phyloP scores from a whole-genome alignment of 2,329 filamentous ascomycete genomes.

The Stachybotrys elegans region DNA sequence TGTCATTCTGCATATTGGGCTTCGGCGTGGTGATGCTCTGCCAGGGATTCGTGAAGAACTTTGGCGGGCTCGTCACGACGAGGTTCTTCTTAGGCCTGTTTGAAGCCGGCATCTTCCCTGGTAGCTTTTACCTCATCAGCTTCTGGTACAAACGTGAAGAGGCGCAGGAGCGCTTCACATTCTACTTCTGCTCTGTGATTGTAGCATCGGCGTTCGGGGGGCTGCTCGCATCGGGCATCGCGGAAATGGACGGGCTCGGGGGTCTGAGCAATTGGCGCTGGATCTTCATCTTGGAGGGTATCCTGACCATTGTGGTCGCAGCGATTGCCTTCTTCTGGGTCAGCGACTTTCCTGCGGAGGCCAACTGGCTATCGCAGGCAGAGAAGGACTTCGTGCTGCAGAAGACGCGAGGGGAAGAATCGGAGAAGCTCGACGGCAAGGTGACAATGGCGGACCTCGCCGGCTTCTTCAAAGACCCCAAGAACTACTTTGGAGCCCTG shows the following conservation, averaged over 20 bases:
- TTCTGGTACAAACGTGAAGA: slow-evolving; percentile 53
- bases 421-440: slow-evolving; percentile 25
- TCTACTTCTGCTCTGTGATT: slow-evolving; percentile 67
- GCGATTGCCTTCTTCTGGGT: slow-evolving; percentile 63
- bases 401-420: slow-evolving; percentile 41
- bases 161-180: slow-evolving; percentile 38
- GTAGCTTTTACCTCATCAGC: slow-evolving; percentile 54
- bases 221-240: slow-evolving; percentile 61
- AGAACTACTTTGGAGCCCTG: slow-evolving; percentile 50
- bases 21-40: slow-evolving; percentile 8
- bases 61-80: slow-evolving; percentile 12
- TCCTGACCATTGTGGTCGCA: slow-evolving; percentile 61
- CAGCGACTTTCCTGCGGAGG: slow-evolving; percentile 69
- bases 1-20: slow-evolving; percentile 1
- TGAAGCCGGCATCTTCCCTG: slow-evolving; percentile 44
- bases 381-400: slow-evolving; percentile 39
- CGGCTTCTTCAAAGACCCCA: slow-evolving; percentile 71
- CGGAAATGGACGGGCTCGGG: slow-evolving; percentile 55
- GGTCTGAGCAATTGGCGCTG: slow-evolving; percentile 48
- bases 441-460: slow-evolving; percentile 29
- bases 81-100: slow-evolving; percentile 16
- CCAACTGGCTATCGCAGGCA: slow-evolving; percentile 57
- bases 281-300: slow-evolving; percentile 61
- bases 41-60: slow-evolving; percentile 10
- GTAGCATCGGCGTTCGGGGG: slow-evolving; percentile 64